Percentiles rank a stretch among this genome's conserved stretches.
Conservation (phyloP, 441 rosid genomes). For the Macaranga tanarius region DNA sequence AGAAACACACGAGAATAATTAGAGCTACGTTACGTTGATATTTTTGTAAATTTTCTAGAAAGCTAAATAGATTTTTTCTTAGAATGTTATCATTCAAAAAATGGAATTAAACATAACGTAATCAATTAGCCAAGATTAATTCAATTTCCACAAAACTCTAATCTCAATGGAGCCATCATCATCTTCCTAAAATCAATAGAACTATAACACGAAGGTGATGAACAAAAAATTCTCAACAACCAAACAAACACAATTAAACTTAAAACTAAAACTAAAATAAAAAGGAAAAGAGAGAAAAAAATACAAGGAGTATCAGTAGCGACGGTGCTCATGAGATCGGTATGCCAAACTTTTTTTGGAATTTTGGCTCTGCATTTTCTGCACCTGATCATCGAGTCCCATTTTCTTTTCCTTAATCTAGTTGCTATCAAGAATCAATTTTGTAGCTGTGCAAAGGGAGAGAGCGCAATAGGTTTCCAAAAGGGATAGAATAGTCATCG, state of each 20-base stretch:
- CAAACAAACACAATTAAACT: background rate
- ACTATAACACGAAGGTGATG: too few species aligned
- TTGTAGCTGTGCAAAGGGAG: too few species aligned
- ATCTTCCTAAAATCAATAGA: too few species aligned
- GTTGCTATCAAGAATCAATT: too few species aligned
- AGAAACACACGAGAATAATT: too few species aligned
- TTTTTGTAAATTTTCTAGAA: background rate
- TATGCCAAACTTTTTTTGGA: conserved; percentile 49
- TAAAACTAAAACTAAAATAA: background rate
- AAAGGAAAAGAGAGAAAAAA: background rate
- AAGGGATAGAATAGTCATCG: background rate
- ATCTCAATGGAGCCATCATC: too few species aligned
- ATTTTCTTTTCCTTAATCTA: conserved; percentile 16
- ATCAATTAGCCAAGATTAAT: too few species aligned
- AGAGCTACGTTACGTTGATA: background rate
- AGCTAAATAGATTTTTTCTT: background rate
- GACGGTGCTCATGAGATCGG: conserved; percentile 37
- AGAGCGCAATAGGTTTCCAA: background rate
- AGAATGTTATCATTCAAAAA: too few species aligned
- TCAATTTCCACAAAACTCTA: too few species aligned
- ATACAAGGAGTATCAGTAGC: conserved; percentile 40
- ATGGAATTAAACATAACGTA: background rate
- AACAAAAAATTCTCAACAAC: too few species aligned
- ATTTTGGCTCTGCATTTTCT: conserved; percentile 39
- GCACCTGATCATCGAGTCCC: conserved; percentile 25